phyloP scores from a whole-genome alignment of 257 asterid species.

The Nicotiana undulata region DNA sequence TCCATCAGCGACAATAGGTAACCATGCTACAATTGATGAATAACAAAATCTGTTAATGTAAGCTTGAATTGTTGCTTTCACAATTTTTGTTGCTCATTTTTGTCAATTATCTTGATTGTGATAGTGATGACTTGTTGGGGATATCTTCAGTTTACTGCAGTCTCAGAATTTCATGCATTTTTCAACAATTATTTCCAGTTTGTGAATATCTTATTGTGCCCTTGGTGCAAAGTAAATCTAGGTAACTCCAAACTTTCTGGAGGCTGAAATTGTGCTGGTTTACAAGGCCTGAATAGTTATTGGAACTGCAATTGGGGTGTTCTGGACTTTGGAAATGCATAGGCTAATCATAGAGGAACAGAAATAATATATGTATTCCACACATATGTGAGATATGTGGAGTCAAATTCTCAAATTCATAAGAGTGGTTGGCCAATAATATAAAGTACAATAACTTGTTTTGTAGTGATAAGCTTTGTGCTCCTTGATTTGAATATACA shows the following conservation, averaged over 20 bases:
- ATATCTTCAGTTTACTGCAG: background rate
- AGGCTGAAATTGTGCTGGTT: background rate
- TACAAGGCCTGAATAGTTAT: background rate
- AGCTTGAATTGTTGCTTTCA: background rate
- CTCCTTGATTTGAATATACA: background rate
- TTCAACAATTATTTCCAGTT: background rate
- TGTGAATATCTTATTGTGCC: background rate
- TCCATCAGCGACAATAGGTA: constrained; percentile 61
- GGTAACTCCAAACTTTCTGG: background rate
- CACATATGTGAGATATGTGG: background rate
- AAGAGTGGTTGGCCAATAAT: background rate
- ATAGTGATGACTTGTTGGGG: background rate
- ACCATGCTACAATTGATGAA: constrained; percentile 3
- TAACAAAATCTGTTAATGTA: background rate
- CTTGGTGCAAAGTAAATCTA: background rate
- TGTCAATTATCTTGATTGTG: background rate
- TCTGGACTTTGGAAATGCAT: background rate
- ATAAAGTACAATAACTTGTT: background rate
- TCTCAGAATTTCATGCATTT: background rate
- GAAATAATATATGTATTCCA: background rate
- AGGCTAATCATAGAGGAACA: background rate
- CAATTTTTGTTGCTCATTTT: background rate
- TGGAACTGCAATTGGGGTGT: background rate
- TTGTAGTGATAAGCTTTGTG: background rate
- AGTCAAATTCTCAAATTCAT: background rate